Evolutionary conservation across 768 basidiomycete genomes (phyloP).

Genomic region (Dentipellis sp.): DNA sequence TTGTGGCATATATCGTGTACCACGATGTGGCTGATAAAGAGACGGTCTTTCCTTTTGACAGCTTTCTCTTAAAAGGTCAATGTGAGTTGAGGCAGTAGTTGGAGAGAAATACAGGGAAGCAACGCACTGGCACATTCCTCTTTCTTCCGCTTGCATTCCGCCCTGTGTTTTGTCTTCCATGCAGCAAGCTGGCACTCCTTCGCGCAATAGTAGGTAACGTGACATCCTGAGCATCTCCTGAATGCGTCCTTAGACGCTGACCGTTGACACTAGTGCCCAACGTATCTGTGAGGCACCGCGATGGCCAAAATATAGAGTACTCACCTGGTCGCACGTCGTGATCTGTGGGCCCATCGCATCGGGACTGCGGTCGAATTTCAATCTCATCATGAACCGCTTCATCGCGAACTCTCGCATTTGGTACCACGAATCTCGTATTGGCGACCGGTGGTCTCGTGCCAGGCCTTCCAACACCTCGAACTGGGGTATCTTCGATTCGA

Average conservation of each 20-base stretch:
- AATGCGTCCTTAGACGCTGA: conserved; percentile 25
- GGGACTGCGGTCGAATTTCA: background rate
- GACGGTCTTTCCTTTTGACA: too few relatives aligned
- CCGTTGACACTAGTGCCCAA: conserved; percentile 24
- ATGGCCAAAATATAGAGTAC: background rate
- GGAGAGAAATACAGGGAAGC: background rate
- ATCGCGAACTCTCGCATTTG: background rate
- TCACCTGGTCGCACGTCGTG: background rate
- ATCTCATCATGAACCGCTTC: background rate
- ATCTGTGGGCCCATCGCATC: background rate
- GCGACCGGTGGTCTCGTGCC: background rate
- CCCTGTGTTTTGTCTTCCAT: conserved; percentile 30
- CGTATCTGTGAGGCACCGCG: background rate
- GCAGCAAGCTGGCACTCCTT: conserved; percentile 27
- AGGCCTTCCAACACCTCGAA: background rate
- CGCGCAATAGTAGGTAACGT: conserved; percentile 28
- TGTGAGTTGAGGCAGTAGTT: background rate
- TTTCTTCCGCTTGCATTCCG: conserved; percentile 29
- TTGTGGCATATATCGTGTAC: too few relatives aligned
- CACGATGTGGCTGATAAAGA: too few relatives aligned
- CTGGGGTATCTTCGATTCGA: background rate
- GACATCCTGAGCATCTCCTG: conserved; percentile 25
- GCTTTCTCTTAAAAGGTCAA: too few relatives aligned
- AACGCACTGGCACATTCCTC: conserved; percentile 24
- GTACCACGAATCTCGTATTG: background rate